Conservation (phyloP, 2,329 filamentous ascomycete genomes). For the Coniochaeta hoffmannii region DNA sequence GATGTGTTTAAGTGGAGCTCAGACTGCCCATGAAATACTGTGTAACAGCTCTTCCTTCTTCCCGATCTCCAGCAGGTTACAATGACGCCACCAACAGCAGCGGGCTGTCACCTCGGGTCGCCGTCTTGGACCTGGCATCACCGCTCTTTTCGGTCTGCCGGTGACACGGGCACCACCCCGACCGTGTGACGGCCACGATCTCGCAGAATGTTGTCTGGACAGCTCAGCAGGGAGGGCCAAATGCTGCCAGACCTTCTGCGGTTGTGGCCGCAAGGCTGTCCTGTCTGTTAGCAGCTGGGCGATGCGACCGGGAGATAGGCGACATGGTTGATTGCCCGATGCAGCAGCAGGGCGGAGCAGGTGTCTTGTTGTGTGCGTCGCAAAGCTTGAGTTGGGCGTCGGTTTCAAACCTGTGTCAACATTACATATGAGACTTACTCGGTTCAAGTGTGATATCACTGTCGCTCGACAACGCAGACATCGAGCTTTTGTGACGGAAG, state of each 20-base stretch:
- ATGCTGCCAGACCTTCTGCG: background rate
- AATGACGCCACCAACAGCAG: background rate
- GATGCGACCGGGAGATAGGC: background rate
- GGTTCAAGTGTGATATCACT: too few species aligned
- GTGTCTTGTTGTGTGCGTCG: background rate
- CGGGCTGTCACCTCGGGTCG: background rate
- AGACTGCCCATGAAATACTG: too few species aligned
- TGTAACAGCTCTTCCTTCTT: too few species aligned
- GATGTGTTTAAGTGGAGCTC: too few species aligned
- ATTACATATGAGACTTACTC: too few species aligned
- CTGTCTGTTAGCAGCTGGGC: background rate
- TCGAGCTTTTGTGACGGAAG: background rate
- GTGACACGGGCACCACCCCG: background rate
- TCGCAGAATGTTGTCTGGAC: background rate
- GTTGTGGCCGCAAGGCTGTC: background rate
- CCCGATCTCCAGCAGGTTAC: background rate
- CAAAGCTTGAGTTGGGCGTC: too few species aligned
- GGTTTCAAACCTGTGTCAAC: too few species aligned
- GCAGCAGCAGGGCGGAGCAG: background rate
- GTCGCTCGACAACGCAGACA: too few species aligned
- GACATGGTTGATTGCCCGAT: background rate
- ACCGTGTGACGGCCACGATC: background rate
- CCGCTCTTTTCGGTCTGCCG: background rate
- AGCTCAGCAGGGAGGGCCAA: background rate
- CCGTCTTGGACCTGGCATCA: background rate